phyloP scores from a whole-genome alignment of 106 monocot species.

The Dioscorea dumetorum region DNA sequence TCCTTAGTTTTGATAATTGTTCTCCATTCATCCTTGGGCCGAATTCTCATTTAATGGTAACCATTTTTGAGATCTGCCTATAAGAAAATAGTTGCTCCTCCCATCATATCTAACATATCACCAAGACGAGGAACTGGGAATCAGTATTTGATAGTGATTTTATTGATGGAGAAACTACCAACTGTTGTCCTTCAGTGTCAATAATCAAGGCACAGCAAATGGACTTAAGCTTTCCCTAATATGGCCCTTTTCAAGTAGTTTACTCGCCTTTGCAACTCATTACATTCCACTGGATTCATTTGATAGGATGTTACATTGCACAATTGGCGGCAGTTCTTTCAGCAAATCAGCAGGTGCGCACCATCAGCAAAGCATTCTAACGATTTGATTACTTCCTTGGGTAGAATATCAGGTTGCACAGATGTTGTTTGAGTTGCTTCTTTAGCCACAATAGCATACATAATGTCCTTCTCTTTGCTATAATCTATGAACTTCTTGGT shows the following conservation, averaged over 20 bases:
- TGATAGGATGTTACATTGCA: conserved; percentile 1
- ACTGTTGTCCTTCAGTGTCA: not conserved
- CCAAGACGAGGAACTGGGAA: not conserved
- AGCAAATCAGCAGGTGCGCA: conserved; percentile 5
- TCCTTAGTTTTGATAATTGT: not conserved
- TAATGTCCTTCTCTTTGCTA: not conserved
- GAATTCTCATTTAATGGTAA: not conserved
- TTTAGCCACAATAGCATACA: not conserved
- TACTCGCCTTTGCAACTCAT: not conserved
- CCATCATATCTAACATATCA: not conserved
- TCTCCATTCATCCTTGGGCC: not conserved
- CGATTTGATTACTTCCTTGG: not conserved
- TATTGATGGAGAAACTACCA: not conserved
- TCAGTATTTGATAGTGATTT: not conserved
- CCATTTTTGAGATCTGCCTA: not conserved
- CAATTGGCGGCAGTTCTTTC: not conserved
- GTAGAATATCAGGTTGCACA: not conserved
- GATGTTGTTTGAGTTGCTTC: not conserved
- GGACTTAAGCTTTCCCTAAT: not conserved
- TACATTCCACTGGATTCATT: conserved; percentile 1
- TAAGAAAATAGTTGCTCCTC: not conserved
- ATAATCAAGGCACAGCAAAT: not conserved
- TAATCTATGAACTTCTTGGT: not conserved
- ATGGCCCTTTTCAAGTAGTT: not conserved
- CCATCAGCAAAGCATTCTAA: not conserved